Base-by-base conservation (phyloP, 2,329 filamentous ascomycete species). In the Cercospora sp. region DNA sequence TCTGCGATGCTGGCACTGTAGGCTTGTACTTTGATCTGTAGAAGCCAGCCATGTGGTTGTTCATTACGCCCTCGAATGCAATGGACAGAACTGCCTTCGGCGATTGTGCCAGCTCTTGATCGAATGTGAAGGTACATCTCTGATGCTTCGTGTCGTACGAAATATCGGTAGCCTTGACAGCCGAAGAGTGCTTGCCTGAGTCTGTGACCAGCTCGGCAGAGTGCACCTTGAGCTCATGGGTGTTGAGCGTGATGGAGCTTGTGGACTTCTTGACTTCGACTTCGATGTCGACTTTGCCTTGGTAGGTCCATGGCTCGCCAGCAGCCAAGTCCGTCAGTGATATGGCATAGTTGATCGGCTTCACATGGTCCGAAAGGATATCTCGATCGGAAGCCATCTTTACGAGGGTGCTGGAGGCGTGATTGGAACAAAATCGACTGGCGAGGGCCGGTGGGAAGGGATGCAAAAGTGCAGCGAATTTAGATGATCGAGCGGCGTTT, bases 11-110 rank as follows among this genome's bases (percentile, higher is more conserved):
- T 37, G 90, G 84, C 45, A 86, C 88, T 64, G 87, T 82, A 18
- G 94, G 92, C 84, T 93, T 97, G 82, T 99, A 99, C 83, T 95
- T 93, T 77, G 92, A 94, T 72, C 93, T 89, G 81, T 95, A 97
- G 85, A 97, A 97, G 49, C 94, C 93, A 68, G 92, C 90, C 93
- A 97, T 97, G 77, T 92, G 91, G 82, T 96, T 92, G 84, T 97
- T 97, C 81, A 97, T 90, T 68, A 86, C 89, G 69, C 92, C 94
- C 75, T 91, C 86, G 77, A 95, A 97, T 21, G 88, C 85, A 77
- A 97, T 87, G 58, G 85, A 83, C 51, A 97, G 80, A 5, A 84
- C 78, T 26, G 90, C 89, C 78, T 91, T 88, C 68, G 89, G 84
- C 26, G 90, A 86, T 34, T 87, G 83, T 18, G 89, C 86, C 37